Evolutionary conservation across 108 stramenopile genomes (phyloP), one percentile per base, ranked within the genome.

Genomic region (Ochromonas danica): DNA sequence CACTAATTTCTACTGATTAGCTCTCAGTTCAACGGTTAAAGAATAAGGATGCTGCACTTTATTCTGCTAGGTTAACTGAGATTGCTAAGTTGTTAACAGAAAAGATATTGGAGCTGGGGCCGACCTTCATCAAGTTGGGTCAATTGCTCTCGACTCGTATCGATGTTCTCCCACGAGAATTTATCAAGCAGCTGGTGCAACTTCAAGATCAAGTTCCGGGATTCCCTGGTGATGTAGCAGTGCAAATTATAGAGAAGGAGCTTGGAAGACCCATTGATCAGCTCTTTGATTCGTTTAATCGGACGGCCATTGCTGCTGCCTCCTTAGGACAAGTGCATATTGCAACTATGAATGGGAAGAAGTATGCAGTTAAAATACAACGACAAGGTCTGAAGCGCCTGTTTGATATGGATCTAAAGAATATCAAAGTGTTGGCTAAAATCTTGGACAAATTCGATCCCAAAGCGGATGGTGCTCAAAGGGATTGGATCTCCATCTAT

Each of bases 191-290:
- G 39, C 86, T 97, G 31, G 90, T 91, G 74, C 88, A 90, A 22
- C 86, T 97, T 39, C 95, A 95, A 87, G 96, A 97, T 78, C 91
- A 97, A 43, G 96, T 97, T 0, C 96, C 96, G 30, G 93, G 91
- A 0, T 97, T 97, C 63, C 85, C 88, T 1, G 94, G 94, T 0
- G 87, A 71, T 30, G 82, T 88, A 17, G 96, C 96, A 35, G 91
- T 93, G 81, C 83, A 90, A 77, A 96, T 97, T 74, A 85, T 97
- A 40, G 84, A 86, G 71, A 67, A 84, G 51, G 96, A 97, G 79
- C 85, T 97, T 33, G 85, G 88, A 0, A 82, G 78, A 40, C 93
- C 94, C 61, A 78, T 96, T 0, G 38, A 39, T 1, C 36, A 90
- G 41, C 84, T 95, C 28, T 97, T 94, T 83, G 84, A 84, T 61